Conservation (phyloP, 2,329 filamentous ascomycete genomes). For the Hypoxylon sp. region DNA sequence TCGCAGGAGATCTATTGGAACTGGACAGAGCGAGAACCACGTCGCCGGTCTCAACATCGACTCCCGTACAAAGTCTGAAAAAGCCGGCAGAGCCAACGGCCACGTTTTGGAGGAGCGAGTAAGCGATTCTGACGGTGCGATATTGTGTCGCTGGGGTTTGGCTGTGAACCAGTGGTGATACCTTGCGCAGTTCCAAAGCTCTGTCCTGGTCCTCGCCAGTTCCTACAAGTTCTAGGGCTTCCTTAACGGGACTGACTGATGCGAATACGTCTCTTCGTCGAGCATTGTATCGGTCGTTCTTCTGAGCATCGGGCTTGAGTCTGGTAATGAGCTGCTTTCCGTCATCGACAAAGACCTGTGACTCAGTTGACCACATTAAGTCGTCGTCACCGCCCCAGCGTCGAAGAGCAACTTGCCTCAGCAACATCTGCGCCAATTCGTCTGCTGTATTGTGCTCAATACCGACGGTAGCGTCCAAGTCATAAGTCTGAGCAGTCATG, state of each 20-base stretch:
- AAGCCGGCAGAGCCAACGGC: slow-evolving; percentile 11
- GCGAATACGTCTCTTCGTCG: slow-evolving; percentile 10
- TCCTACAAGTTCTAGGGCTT: slow-evolving; percentile 17
- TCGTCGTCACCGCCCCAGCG: slow-evolving; percentile 6
- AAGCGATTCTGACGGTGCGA: slow-evolving; percentile 12
- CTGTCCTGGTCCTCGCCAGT: slow-evolving; percentile 7
- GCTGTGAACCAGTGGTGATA: slow-evolving; percentile 5
- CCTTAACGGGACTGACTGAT: slow-evolving; percentile 1
- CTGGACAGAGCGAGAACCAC: slow-evolving; percentile 14
- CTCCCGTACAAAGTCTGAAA: slow-evolving; percentile 12
- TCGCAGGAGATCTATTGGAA: slow-evolving; percentile 12
- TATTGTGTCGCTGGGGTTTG: slow-evolving; percentile 9
- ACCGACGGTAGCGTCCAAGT: slow-evolving; percentile 4
- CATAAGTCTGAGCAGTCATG: slow-evolving; percentile 13
- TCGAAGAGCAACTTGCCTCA: slow-evolving; percentile 17
- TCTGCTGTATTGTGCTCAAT: slow-evolving; percentile 7
- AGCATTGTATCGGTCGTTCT: slow-evolving; percentile 18
- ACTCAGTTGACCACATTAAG: slow-evolving; percentile 14
- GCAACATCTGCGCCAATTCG: slow-evolving; percentile 13
- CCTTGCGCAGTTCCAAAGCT: slow-evolving; percentile 15
- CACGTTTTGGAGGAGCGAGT: slow-evolving; percentile 12
- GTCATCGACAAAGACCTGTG: slow-evolving; percentile 4
- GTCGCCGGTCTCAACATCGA: slow-evolving; percentile 8
- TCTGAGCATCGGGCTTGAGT: slow-evolving; percentile 14
- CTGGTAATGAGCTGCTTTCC: slow-evolving; percentile 19